Evolutionary conservation across 2,329 filamentous ascomycete genomes (phyloP), one percentile per base, ranked within the genome.

Genomic region (Diplodia mutila): DNA sequence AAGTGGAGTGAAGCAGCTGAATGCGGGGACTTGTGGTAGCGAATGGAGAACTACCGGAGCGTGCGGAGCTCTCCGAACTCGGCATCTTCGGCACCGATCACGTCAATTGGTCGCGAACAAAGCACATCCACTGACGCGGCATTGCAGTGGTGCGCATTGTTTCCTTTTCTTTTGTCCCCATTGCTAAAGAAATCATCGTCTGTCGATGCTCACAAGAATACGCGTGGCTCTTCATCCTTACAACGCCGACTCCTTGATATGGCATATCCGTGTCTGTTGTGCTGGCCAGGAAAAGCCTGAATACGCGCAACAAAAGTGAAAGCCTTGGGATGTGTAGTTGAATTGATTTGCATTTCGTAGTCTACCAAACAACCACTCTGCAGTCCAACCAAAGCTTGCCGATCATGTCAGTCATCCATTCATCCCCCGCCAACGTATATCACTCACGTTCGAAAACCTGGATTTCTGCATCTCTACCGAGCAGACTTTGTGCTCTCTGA

Each of bases 61-160:
- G n/a, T n/a, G n/a, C n/a, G n/a, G n/a, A 63, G 59, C 59, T 51
- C n/a, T 51, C 59, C 59, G 59, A 37, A 51, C 12, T 51, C 59
- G 59, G 59, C 29, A 49, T 48, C 39, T 8, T 63, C 59, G 59
- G 59, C 59, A 63, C 51, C 59, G 23, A 51, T 63, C 59, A 51
- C 59, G 46, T 63, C 59, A 63, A 7, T 14, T n/a, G 8, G 12
- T 63, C 27, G 51, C 57, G 49, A 63, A 63, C 18, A 51, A 37
- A 34, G 42, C 27, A 32, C 46, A 29, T 34, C 21, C n/a, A 23
- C 51, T 11, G 32, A 34, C 16, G 4, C 42, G 16, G n/a, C 16
- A 9, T 6, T 7, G 16, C 6, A 7, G 39, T 6, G 6, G 4
- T 46, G 37, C 37, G 14, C 18, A 42, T 18, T 42, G 39, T 42